Evolutionary conservation across 345 rosid genomes (phyloP), one percentile per base, ranked within the genome.

Genomic region (Camelina sativa): DNA sequence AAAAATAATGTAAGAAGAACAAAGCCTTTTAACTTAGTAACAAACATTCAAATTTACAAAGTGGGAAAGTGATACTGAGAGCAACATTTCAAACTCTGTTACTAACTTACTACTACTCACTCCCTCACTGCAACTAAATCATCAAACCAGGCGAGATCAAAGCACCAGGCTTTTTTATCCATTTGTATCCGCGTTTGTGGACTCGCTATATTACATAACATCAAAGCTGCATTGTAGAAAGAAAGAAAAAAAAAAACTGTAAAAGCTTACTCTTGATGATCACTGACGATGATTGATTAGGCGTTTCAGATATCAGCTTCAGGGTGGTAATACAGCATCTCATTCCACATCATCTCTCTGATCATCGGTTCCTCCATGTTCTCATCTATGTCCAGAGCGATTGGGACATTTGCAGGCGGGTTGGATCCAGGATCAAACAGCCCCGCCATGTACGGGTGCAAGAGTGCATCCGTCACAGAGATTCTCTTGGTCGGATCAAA

Each of bases 321-420:
- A 2, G 97, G 92, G 67, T 88, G 98, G 81, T 89, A 91, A 70
- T 82, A 82, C 28, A 83, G 89, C 84, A 86, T 89, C 80, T 93
- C 97, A 2, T 68, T 63, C 93, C 96, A 91, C 91, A 91, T 89
- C 92, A 84, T 85, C 80, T 91, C 91, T 63, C 96, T 77, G 38
- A 91, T 88, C 83, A 73, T 62, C 9, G 40, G 73, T 68, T 85
- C 90, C 63, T 84, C 87, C 76, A 84, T 69, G 32, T 83, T 80
- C 74, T 89, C 91, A 2, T 87, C 94, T 50, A 88, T 86, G 69
- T 87, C 88, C 3, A 93, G 74, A 78, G 82, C 70, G 23, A 89
- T 80, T 0, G 92, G 93, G 44, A 85, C 87, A 69, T 81, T 88
- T 2, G 94, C 94, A 11, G 96, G 96, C 1, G 89, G 91, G 72